These are phyloP conservation scores for Meyerozyma carpophila DNA, from an alignment of 1,139 yeast genomes.

Conservation along the genomic window DNA sequence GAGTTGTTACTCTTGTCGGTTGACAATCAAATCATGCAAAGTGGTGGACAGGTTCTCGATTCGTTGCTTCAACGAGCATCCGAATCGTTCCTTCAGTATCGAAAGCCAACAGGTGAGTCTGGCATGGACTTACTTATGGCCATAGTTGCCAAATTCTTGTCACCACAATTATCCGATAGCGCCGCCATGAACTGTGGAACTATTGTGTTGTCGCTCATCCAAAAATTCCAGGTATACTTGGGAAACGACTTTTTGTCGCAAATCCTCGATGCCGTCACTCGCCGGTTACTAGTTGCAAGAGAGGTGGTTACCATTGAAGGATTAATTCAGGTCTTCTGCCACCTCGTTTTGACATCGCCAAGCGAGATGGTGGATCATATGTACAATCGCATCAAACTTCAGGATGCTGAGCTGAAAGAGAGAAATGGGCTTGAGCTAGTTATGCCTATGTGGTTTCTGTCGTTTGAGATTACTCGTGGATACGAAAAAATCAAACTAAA, in stretches of 20 bases:
- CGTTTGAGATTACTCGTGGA: constrained; percentile 79
- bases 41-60: constrained; percentile 71
- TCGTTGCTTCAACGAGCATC: constrained; percentile 53
- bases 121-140: constrained; percentile 54
- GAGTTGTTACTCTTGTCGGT: constrained; percentile 47
- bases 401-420: constrained; percentile 17
- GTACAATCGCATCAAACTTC: constrained; percentile 30
- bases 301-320: constrained; percentile 74
- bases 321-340: constrained; percentile 70
- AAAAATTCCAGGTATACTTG: constrained; percentile 50
- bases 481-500: constrained; percentile 68
- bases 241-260: constrained; percentile 47
- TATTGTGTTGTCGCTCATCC: constrained; percentile 59
- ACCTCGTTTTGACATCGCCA: constrained; percentile 52
- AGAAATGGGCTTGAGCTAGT: constrained; percentile 41
- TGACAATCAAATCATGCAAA: constrained; percentile 79
- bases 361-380: constrained; percentile 57
- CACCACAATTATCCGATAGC: constrained; percentile 68
- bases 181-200: constrained; percentile 76
- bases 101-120: constrained; percentile 32
- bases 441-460: constrained; percentile 73
- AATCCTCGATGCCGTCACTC: constrained; percentile 68
- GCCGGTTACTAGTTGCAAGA: constrained; percentile 57
- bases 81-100: constrained; percentile 35
- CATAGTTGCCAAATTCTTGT: constrained; percentile 64